Conservation (phyloP, 306 rosid genomes). For the Pachyrhizus erosus region DNA sequence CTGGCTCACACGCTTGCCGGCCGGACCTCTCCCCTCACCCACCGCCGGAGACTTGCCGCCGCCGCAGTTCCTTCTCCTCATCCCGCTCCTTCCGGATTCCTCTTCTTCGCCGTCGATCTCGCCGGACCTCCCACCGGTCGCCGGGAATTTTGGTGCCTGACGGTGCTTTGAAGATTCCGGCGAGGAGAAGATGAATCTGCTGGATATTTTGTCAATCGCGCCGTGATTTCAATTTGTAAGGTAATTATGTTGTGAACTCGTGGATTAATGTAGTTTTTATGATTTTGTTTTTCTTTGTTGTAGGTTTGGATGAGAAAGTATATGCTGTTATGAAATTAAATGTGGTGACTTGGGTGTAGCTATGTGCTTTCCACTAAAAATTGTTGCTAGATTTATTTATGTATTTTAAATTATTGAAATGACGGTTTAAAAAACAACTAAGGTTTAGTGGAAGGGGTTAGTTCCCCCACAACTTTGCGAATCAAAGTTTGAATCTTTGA, state of each 20-base stretch:
- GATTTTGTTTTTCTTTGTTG: not conserved
- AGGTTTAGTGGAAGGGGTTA: not conserved
- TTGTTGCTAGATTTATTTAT: not conserved
- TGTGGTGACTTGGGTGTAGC: not conserved
- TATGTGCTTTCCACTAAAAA: slow-evolving; percentile 13
- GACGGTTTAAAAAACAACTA: not conserved
- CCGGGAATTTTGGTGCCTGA: slow-evolving; percentile 48
- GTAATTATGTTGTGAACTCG: slow-evolving; percentile 26
- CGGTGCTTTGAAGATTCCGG: slow-evolving; percentile 33
- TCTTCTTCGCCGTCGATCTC: not conserved
- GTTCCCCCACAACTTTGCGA: not conserved
- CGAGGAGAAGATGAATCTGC: slow-evolving; percentile 44
- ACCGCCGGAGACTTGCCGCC: slow-evolving; percentile 45
- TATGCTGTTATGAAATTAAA: not conserved
- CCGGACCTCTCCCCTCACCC: slow-evolving; percentile 44
- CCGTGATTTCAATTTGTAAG: slow-evolving; percentile 29
- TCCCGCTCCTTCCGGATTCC: not conserved
- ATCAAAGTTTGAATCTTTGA: not conserved
- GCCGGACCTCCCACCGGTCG: slow-evolving; percentile 48
- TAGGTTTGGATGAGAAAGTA: not conserved
- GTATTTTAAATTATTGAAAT: not conserved
- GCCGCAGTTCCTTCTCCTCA: not conserved
- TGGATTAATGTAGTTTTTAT: not conserved
- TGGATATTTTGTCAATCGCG: not conserved
- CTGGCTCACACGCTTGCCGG: slow-evolving; percentile 72